Evolutionary conservation across 2,329 filamentous ascomycete species (phyloP).

Genomic region (Colletotrichum sp.): DNA sequence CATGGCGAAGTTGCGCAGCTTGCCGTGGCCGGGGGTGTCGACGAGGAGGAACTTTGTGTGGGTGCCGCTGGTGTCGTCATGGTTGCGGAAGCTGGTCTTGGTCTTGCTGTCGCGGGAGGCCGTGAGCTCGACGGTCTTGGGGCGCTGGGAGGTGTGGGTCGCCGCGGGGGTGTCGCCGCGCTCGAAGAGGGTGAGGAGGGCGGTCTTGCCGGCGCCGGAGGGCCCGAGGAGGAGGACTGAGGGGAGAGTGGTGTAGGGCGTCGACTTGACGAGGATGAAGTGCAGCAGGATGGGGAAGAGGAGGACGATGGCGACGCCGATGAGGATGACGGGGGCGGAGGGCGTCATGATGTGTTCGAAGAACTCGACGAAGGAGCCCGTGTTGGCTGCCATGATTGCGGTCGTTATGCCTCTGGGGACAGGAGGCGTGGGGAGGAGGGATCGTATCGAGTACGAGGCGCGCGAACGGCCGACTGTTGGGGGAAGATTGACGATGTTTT

Average conservation of each 20-base stretch:
- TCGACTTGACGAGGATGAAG: conserved; percentile 70
- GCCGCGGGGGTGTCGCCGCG: conserved; percentile 47
- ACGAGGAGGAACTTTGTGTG: conserved; percentile 77
- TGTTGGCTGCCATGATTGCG: conserved; percentile 27
- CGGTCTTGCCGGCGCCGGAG: conserved; percentile 84
- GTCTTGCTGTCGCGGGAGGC: conserved; percentile 51
- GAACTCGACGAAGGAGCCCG: conserved; percentile 43
- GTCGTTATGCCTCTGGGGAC: neutral
- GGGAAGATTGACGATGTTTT: neutral
- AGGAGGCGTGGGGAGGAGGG: neutral
- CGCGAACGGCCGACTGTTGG: conserved; percentile 4
- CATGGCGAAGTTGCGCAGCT: conserved; percentile 78
- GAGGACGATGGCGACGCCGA: conserved; percentile 75
- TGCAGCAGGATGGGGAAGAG: conserved; percentile 80
- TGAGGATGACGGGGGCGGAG: conserved; percentile 64
- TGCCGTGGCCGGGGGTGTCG: conserved; percentile 95
- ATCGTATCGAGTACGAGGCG: neutral
- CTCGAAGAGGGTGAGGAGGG: conserved; percentile 78
- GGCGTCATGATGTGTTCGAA: conserved; percentile 63
- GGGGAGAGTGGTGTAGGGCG: conserved; percentile 71
- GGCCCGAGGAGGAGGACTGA: conserved; percentile 84
- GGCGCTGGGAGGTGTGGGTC: conserved; percentile 62
- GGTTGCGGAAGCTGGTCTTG: conserved; percentile 48
- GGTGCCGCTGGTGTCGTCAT: conserved; percentile 41
- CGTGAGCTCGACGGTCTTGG: conserved; percentile 60